Percentiles rank a stretch among this genome's conserved stretches.
These are phyloP conservation scores for Zygosaccharomyces rouxii DNA, from an alignment of 805 yeast genomes.

Conservation along the genomic window DNA sequence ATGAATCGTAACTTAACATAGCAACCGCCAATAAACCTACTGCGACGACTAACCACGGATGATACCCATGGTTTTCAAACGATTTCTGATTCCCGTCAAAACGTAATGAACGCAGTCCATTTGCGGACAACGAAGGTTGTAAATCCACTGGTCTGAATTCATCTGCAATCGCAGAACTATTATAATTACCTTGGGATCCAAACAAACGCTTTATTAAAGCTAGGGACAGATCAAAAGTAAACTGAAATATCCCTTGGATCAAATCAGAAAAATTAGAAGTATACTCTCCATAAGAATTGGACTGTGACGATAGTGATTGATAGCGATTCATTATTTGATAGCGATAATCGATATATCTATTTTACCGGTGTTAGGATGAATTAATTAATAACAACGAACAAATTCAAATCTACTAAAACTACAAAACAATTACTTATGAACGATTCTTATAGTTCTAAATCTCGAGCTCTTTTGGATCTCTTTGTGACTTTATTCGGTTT, in stretches of 20 bases:
- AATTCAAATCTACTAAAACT: no score
- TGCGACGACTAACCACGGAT: not conserved
- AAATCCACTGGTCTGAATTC: not conserved
- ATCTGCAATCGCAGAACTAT: not conserved
- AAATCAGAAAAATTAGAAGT: not conserved
- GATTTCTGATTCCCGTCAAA: not conserved
- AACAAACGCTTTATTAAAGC: not conserved
- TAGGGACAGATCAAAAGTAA: not conserved
- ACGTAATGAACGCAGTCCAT: not conserved
- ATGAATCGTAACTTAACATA: not conserved
- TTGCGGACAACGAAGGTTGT: not conserved
- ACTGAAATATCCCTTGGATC: not conserved
- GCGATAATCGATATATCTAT: not conserved
- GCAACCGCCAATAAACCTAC: not conserved
- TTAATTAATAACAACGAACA: no score
- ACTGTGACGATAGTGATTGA: not conserved
- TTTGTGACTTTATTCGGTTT: slow-evolving; percentile 19
- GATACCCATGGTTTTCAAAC: not conserved
- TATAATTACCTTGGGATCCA: not conserved
- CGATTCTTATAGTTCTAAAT: slow-evolving; percentile 5
- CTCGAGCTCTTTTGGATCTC: slow-evolving; percentile 9
- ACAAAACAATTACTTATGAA: not conserved
- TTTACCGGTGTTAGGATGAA: not conserved
- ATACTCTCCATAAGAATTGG: not conserved
- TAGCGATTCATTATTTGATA: not conserved